Conservation (phyloP, 805 yeast genomes). For the Myxozyma vanderwaltii region DNA sequence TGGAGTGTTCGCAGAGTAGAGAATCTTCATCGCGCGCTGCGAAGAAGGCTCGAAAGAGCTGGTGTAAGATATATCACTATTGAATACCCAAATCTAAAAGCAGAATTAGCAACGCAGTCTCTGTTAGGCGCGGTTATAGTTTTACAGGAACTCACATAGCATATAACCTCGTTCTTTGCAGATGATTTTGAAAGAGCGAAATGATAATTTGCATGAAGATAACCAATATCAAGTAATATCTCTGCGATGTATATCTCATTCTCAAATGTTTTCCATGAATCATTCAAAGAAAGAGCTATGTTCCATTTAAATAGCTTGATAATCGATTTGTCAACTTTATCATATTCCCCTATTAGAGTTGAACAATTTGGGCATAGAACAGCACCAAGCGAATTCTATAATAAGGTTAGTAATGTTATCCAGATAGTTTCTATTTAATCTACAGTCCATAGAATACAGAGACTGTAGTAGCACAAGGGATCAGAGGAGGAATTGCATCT, state of each 20-base stretch:
- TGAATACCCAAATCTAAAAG: conserved; percentile 54
- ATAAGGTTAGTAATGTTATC: conserved; percentile 6
- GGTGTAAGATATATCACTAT: conserved; percentile 45
- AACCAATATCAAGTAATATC: conserved; percentile 48
- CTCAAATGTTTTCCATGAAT: not conserved
- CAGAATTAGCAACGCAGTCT: not conserved
- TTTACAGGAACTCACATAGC: conserved; percentile 23
- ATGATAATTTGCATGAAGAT: conserved; percentile 48
- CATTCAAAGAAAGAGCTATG: conserved; percentile 40
- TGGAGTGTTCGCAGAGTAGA: conserved; percentile 42
- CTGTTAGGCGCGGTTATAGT: too few species aligned
- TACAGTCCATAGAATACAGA: not conserved
- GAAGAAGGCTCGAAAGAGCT: conserved; percentile 33
- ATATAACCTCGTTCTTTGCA: not conserved
- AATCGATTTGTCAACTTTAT: not conserved
- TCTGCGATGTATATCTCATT: conserved; percentile 34
- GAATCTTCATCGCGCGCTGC: conserved; percentile 48
- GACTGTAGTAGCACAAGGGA: not conserved
- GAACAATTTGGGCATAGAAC: not conserved
- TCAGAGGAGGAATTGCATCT: not conserved
- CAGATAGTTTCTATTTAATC: not conserved
- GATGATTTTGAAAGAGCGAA: conserved; percentile 37
- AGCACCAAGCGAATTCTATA: not conserved
- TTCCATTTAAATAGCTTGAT: conserved; percentile 60
- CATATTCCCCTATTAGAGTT: not conserved